Base-by-base conservation (phyloP, 164 flowering plant species). In the Cinnamomum micranthum region DNA sequence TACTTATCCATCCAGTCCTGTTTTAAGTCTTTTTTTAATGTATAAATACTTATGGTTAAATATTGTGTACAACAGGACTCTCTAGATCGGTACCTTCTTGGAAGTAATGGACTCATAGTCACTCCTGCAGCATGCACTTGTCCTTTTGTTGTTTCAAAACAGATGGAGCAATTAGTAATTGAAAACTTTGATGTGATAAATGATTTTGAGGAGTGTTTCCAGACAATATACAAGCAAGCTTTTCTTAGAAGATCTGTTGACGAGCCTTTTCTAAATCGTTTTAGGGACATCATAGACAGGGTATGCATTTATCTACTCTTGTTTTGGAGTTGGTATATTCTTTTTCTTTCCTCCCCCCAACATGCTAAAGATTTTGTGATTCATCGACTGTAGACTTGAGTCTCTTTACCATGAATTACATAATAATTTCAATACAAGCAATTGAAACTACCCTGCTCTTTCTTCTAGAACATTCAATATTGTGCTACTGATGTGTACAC, bases 61-160 rank as follows among this genome's bases (percentile, higher is more conserved):
- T 24, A 14, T 20, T 77, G 51, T 80, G 19, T 50, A 9, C 31
- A 6, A 64, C 92, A 95, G 99, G 92, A 86, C 73, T 73, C 74
- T 15, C 70, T 96, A 77, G 95, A 92, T 80, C 58, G 65, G 28
- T 80, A 82, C 73, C 91, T 96, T 80, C 84, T 92, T 41, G 86
- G 83, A n/a, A 51, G 67, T 72, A 69, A 74, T 76, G 74, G 79
- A 72, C 73, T 47, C 62, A 65, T 85, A 69, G 73, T 80, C 3
- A 71, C 82, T 12, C 73, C 80, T 10, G 74, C 70, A 25, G 69
- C 65, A 22, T 73, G 78, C 70, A 28, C 76, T 50, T 76, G 75
- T 50, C 77, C 75, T 73, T 76, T 69, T 76, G 68, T 91, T 47
- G 80, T 92, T 69, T 78, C 97, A 27, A 76, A 81, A 60, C 78